Conservation (phyloP, 768 basidiomycete species). For the Lentinus tigrinus region DNA sequence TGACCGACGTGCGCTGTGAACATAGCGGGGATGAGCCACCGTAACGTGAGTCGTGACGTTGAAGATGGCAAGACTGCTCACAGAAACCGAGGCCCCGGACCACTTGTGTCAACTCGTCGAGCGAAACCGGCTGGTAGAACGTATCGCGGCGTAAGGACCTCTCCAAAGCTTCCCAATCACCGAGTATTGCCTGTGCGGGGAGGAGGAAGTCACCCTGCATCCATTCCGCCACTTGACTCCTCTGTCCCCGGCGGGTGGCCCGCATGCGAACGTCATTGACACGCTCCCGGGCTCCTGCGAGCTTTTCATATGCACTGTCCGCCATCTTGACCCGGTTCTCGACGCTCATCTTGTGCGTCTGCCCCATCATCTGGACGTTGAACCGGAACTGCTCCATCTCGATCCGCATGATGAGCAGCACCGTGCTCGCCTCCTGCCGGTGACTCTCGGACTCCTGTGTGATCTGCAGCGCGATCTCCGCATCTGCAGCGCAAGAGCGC, state of each 20-base stretch:
- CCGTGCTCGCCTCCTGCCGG: slow-evolving; percentile 49
- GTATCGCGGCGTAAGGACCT: slow-evolving; percentile 38
- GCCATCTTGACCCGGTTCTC: slow-evolving; percentile 26
- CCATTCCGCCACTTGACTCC: slow-evolving; percentile 36
- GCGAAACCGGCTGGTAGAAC: slow-evolving; percentile 51
- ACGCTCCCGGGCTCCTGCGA: slow-evolving; percentile 1
- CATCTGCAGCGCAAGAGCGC: slow-evolving; percentile 46
- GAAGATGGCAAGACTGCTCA: slow-evolving; percentile 24
- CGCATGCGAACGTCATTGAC: not conserved
- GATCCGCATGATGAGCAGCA: slow-evolving; percentile 43
- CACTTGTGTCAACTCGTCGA: slow-evolving; percentile 51
- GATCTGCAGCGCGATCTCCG: slow-evolving; percentile 42
- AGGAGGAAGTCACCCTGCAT: slow-evolving; percentile 41
- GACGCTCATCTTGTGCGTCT: slow-evolving; percentile 14
- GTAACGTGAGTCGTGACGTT: not conserved
- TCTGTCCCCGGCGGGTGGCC: slow-evolving; percentile 8
- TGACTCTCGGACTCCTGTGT: slow-evolving; percentile 49
- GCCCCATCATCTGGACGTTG: slow-evolving; percentile 36
- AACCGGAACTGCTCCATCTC: slow-evolving; percentile 52
- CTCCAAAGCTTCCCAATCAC: slow-evolving; percentile 48
- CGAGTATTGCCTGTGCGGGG: slow-evolving; percentile 37
- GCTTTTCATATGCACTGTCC: slow-evolving; percentile 20
- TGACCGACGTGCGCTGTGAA: slow-evolving; percentile 28
- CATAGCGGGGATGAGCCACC: not conserved
- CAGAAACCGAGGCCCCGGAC: slow-evolving; percentile 52